Base-by-base conservation (phyloP, 169 alveolate species). In the Eimeria maxima region DNA sequence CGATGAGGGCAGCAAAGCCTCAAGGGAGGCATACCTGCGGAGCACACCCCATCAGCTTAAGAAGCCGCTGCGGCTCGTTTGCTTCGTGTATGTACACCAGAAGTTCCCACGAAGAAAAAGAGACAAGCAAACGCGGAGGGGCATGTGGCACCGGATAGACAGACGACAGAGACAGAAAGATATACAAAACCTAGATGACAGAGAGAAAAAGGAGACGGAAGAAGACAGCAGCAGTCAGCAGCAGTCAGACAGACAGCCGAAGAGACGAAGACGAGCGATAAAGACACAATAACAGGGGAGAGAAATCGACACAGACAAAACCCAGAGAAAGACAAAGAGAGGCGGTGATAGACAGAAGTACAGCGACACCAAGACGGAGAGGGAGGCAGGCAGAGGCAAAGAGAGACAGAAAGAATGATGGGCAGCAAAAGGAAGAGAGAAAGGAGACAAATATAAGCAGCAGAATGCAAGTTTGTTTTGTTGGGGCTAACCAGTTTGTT, bases 11-110 rank as follows among this genome's bases (percentile, higher is more conserved):
- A 81, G 44, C 73, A 81, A n/a, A 13, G 90, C 44, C 71, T 81
- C 73, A 18, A 81, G 90, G n/a, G 90, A 81, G 50, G 90, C 90
- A 38, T 81, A 81, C 90, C 90, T 81, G 90, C 18, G 71, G 71
- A 1, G 38, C 38, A 33, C 38, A 33, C 38, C 38, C 38, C 38
- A 33, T 33, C 38, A 33, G 38, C 38, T 33, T 1, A 33, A 33
- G 2, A 33, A 33, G 38, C 38, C 38, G 38, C 38, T 33, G 38
- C 38, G 38, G 2, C 38, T 33, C 38, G 38, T 33, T 33, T 33
- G 38, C 38, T 33, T 33, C 38, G 38, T 81, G 73, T 81, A 47
- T 47, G 14, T 45, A 81, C 87, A 76, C 60, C 81, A 27, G 50
- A 27, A n/a, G 7, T 1, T 71, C 47, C 81, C 29, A 11, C 69